Percentiles rank a stretch among this genome's conserved stretches.
These are phyloP conservation scores for Gastrolobium bilobum DNA, from an alignment of 306 rosid genomes.

Conservation along the genomic window DNA sequence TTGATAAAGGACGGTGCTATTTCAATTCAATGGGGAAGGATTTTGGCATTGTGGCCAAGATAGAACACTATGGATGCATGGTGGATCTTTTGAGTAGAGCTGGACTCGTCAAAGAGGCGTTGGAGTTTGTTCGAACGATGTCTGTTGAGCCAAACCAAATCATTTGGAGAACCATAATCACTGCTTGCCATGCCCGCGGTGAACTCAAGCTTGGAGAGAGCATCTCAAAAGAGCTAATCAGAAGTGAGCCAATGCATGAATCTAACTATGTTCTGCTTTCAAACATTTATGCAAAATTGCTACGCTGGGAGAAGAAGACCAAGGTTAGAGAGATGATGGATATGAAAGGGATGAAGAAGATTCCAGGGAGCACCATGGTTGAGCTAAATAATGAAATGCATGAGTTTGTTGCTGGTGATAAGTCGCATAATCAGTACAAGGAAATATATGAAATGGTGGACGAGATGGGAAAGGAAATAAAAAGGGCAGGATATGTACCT, in stretches of 20 bases:
- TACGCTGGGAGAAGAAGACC: conserved; percentile 83
- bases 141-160: conserved; percentile 79
- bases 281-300: conserved; percentile 83
- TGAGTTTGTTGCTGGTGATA: conserved; percentile 92
- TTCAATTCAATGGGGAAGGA: conserved; percentile 66
- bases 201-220: conserved; percentile 81
- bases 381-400: conserved; percentile 73
- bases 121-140: conserved; percentile 73
- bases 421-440: conserved; percentile 68
- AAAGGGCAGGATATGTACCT: conserved; percentile 82
- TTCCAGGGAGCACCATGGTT: conserved; percentile 95
- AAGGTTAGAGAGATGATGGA: conserved; percentile 86
- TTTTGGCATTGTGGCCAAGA: conserved; percentile 70
- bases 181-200: conserved; percentile 78
- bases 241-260: conserved; percentile 73
- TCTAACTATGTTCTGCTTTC: conserved; percentile 87
- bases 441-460: conserved; percentile 89
- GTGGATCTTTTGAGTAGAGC: conserved; percentile 91
- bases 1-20: conserved; percentile 72
- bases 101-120: conserved; percentile 81
- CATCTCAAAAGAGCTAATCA: conserved; percentile 69
- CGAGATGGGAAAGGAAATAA: conserved; percentile 86
- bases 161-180: conserved; percentile 74
- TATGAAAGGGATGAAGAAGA: conserved; percentile 78
- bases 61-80: conserved; percentile 94